Conservation (phyloP, 108 stramenopile species). For the Cyclotella sp. region DNA sequence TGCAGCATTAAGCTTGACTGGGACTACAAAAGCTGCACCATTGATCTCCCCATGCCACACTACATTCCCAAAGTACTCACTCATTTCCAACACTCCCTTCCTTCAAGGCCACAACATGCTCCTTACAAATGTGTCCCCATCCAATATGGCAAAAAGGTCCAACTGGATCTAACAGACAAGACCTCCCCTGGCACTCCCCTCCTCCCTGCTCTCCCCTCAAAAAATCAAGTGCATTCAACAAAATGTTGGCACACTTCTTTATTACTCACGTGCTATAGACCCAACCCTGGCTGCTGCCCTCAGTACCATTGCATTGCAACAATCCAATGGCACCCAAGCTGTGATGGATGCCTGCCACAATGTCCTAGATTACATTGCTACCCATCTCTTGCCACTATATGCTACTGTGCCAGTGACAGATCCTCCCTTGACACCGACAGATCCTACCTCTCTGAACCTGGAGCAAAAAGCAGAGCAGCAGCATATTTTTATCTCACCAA, state of each 20-base stretch:
- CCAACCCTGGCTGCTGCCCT: neutral
- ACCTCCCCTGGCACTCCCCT: no score
- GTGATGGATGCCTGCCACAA: neutral
- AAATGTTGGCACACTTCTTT: neutral
- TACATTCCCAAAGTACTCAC: neutral
- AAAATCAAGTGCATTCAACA: constrained; percentile 7
- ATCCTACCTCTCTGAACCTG: constrained; percentile 5
- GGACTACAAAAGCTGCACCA: neutral
- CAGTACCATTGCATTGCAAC: neutral
- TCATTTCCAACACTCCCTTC: neutral
- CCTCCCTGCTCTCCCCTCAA: neutral
- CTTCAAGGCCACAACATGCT: neutral
- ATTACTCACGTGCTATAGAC: neutral
- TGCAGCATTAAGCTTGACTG: neutral
- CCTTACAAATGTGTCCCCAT: neutral
- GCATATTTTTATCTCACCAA: constrained; percentile 5
- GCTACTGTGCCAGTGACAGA: neutral
- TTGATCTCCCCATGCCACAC: neutral
- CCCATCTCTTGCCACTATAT: neutral
- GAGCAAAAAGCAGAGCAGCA: neutral
- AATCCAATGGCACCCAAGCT: neutral
- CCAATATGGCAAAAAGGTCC: neutral
- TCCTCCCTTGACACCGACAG: neutral
- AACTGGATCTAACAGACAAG: neutral
- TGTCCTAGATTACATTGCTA: neutral